Evolutionary conservation across 2,329 filamentous ascomycete species (phyloP).

Genomic region (Orbilia oligospora): DNA sequence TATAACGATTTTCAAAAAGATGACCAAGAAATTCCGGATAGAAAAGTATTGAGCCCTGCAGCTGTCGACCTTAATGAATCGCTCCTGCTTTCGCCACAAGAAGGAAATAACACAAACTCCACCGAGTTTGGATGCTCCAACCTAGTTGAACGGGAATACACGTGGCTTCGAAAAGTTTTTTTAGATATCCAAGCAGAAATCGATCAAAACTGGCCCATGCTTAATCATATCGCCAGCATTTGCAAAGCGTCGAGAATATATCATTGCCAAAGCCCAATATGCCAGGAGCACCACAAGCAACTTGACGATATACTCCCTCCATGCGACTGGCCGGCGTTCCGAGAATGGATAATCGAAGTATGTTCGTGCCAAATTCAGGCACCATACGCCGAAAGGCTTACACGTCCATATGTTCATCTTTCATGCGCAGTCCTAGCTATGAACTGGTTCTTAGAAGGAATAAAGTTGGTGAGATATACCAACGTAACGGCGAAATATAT

Average conservation of each 20-base stretch:
- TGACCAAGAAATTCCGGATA: background rate
- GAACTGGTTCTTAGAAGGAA: conserved; percentile 28
- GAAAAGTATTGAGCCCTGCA: background rate
- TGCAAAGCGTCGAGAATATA: conserved; percentile 32
- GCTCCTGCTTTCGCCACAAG: background rate
- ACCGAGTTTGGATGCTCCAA: background rate
- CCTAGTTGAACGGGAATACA: conserved; percentile 10
- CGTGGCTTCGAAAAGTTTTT: conserved; percentile 1
- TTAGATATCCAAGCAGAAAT: background rate
- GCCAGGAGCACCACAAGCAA: background rate
- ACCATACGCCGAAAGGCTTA: background rate
- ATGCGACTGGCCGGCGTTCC: conserved; percentile 32
- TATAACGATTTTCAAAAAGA: background rate
- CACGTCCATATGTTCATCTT: conserved; percentile 2
- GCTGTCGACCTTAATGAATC: background rate
- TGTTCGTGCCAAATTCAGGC: conserved; percentile 14
- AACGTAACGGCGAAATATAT: conserved; percentile 11
- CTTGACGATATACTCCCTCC: conserved; percentile 15
- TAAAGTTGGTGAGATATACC: background rate
- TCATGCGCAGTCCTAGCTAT: conserved; percentile 10
- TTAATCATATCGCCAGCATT: conserved; percentile 36
- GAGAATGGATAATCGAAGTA: conserved; percentile 35
- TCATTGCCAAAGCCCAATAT: conserved; percentile 19
- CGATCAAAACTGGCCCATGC: conserved; percentile 25
- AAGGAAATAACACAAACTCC: background rate